phyloP scores from a whole-genome alignment of 2,329 filamentous ascomycete genomes.

The Verticillium klebahnii region DNA sequence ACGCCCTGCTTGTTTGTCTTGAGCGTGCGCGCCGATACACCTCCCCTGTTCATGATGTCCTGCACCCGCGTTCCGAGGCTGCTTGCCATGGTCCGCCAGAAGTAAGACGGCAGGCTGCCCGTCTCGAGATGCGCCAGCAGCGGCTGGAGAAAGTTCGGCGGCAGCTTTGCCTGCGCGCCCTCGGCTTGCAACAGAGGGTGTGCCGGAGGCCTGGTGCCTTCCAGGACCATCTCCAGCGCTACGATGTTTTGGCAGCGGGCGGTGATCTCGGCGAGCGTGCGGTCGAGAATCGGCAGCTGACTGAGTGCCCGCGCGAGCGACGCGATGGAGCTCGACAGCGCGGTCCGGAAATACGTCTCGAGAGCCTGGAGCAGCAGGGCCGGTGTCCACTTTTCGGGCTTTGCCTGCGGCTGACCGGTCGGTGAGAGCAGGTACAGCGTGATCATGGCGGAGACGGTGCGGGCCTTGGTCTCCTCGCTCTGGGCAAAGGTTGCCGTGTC shows the following conservation, averaged over 20 bases:
- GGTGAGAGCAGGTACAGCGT: constrained; percentile 81
- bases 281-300: constrained; percentile 76
- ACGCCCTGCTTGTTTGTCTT: constrained; percentile 70
- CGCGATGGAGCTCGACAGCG: constrained; percentile 73
- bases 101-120: constrained; percentile 80
- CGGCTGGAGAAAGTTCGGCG: constrained; percentile 60
- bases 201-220: constrained; percentile 58
- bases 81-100: constrained; percentile 85
- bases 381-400: constrained; percentile 57
- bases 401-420: constrained; percentile 36
- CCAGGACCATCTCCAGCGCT: constrained; percentile 76
- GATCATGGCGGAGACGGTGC: constrained; percentile 68
- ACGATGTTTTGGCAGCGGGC: constrained; percentile 86
- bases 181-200: constrained; percentile 58
- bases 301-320: constrained; percentile 71
- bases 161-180: constrained; percentile 17
- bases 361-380: constrained; percentile 70
- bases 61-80: constrained; percentile 72
- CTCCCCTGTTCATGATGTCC: constrained; percentile 78
- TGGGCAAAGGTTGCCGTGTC: constrained; percentile 54
- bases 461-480: constrained; percentile 69
- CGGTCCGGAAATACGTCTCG: constrained; percentile 76
- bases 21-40: constrained; percentile 77
- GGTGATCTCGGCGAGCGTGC: constrained; percentile 75
- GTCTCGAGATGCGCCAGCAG: constrained; percentile 80